These are phyloP conservation scores for Aegilops bicornis DNA, from an alignment of 176 grass and related monocot species.

Conservation along the genomic window DNA sequence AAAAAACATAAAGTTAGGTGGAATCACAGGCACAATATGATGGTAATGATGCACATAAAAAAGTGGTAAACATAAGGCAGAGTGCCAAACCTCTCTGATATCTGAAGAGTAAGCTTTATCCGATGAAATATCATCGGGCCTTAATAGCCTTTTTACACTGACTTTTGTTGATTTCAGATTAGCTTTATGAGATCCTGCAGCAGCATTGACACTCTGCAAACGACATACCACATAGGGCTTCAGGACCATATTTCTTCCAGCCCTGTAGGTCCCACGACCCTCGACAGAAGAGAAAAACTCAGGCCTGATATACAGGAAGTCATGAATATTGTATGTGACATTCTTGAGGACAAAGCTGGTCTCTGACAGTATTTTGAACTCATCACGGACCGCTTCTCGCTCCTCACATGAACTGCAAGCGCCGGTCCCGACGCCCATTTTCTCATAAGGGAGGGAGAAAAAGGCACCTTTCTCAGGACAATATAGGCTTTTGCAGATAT, in stretches of 20 bases:
- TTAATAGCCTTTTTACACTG: conserved; percentile 65
- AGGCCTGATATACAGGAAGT: conserved; percentile 59
- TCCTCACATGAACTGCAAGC: conserved; percentile 53
- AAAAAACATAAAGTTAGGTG: not conserved
- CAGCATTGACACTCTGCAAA: conserved; percentile 34
- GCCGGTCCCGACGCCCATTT: conserved; percentile 58
- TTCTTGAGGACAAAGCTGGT: conserved; percentile 52
- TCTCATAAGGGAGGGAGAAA: conserved; percentile 46
- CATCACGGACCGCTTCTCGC: conserved; percentile 20
- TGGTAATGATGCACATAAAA: not conserved
- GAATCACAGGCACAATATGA: not conserved
- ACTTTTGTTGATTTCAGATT: conserved; percentile 38
- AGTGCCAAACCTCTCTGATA: conserved; percentile 65
- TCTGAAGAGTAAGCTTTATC: conserved; percentile 68
- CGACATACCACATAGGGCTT: conserved; percentile 67
- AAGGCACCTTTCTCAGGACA: conserved; percentile 62
- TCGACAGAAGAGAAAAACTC: conserved; percentile 47
- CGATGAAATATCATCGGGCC: conserved; percentile 65
- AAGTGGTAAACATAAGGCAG: conserved; percentile 35
- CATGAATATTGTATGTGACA: conserved; percentile 46
- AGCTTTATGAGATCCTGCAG: conserved; percentile 35
- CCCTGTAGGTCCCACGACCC: conserved; percentile 44
- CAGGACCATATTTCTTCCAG: conserved; percentile 70
- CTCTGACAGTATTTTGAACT: conserved; percentile 47
- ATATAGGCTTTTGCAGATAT: conserved; percentile 66